Evolutionary conservation across 2,329 filamentous ascomycete genomes (phyloP).

Genomic region (Penicillium sp.): DNA sequence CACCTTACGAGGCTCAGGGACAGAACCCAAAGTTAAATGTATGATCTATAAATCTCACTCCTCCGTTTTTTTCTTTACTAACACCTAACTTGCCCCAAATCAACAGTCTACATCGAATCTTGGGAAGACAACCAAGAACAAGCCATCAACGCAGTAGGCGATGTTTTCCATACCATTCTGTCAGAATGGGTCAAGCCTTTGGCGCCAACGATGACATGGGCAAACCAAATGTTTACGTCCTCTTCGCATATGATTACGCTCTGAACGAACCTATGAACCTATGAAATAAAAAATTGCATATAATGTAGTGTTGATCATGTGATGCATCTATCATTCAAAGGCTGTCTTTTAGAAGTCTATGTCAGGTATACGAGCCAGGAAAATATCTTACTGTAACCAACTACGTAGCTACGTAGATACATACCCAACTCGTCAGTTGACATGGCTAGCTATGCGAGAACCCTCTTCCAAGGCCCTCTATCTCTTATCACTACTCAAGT

Average conservation of each 20-base stretch:
- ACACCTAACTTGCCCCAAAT: background rate
- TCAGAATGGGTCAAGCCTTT: conserved; percentile 37
- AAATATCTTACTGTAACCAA: too few relatives aligned
- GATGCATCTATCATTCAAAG: too few relatives aligned
- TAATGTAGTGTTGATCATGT: too few relatives aligned
- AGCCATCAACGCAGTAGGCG: conserved; percentile 34
- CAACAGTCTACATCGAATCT: conserved; percentile 42
- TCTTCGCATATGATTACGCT: conserved; percentile 32
- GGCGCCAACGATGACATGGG: conserved; percentile 36
- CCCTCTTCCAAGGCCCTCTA: background rate
- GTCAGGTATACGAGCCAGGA: too few relatives aligned
- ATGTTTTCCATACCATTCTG: conserved; percentile 33
- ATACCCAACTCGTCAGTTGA: too few relatives aligned
- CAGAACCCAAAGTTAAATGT: conserved; percentile 65
- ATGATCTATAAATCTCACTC: conserved; percentile 20
- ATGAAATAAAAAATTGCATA: too few relatives aligned
- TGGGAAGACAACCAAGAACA: conserved; percentile 33
- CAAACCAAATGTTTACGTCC: conserved; percentile 32
- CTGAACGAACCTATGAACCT: conserved; percentile 15
- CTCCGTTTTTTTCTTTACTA: conserved; percentile 2
- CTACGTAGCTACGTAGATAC: too few relatives aligned
- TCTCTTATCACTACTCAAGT: background rate
- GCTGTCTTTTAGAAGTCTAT: too few relatives aligned
- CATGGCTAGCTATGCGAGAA: too few relatives aligned
- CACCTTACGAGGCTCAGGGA: conserved; percentile 59